phyloP scores from a whole-genome alignment of 1,284 basidiomycete genomes.

The Leccinum holopus region DNA sequence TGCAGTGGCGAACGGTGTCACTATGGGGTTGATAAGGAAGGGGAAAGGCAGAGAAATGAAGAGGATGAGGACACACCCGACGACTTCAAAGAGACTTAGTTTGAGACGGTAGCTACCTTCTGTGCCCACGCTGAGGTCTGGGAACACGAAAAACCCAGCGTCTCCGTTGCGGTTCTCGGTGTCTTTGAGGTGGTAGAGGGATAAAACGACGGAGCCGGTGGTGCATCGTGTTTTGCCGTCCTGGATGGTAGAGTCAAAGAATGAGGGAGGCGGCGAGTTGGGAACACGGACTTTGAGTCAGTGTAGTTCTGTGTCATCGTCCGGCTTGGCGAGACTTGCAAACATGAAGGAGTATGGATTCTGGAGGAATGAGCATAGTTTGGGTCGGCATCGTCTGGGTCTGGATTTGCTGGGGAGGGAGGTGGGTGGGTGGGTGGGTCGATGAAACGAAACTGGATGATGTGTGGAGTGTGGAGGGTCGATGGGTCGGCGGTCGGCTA shows the following conservation, averaged over 20 bases:
- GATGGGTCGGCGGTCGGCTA: constrained; percentile 90
- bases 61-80: constrained; percentile 58
- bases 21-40: constrained; percentile 38
- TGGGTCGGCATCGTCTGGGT: constrained; percentile 37
- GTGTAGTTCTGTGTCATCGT: constrained; percentile 90
- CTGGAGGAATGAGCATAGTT: constrained; percentile 61
- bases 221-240: constrained; percentile 91
- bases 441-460: constrained; percentile 90
- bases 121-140: constrained; percentile 83
- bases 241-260: constrained; percentile 28
- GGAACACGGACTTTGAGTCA: constrained; percentile 67
- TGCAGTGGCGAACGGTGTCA: constrained; percentile 83
- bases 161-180: constrained; percentile 80
- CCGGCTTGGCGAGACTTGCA: constrained; percentile 82
- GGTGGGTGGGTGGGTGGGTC: constrained; percentile 55
- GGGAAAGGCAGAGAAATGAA: not conserved
- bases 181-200: constrained; percentile 94
- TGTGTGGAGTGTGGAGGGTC: constrained; percentile 80
- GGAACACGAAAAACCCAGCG: constrained; percentile 93
- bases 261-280: constrained; percentile 1
- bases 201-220: constrained; percentile 87
- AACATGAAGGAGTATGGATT: constrained; percentile 97
- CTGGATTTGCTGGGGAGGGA: constrained; percentile 23
- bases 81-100: constrained; percentile 89
- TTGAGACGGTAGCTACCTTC: constrained; percentile 88